Evolutionary conservation across 1,284 basidiomycete species (phyloP).

Genomic region (Fomitopsis betulina): DNA sequence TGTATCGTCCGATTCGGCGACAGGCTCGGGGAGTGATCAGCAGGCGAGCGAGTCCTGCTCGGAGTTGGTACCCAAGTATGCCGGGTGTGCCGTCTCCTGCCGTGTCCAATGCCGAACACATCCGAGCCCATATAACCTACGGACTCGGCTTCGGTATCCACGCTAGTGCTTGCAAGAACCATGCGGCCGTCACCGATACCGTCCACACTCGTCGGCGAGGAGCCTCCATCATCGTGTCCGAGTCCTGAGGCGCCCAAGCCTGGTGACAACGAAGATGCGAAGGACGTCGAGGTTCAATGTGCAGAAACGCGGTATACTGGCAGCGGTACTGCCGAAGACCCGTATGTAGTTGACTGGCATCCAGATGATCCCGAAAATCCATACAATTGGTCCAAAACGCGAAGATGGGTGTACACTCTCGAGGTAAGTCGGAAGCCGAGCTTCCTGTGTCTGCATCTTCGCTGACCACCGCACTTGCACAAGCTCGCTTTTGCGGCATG

Average conservation of each 20-base stretch:
- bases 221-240: neutral
- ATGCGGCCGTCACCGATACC: neutral
- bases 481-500: constrained; percentile 37
- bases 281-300: neutral
- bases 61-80: neutral
- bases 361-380: constrained; percentile 54
- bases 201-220: neutral
- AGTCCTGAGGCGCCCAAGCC: neutral
- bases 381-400: constrained; percentile 51
- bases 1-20: neutral
- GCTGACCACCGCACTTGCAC: constrained; percentile 33
- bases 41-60: neutral
- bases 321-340: constrained; percentile 43
- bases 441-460: neutral
- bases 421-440: constrained; percentile 34
- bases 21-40: neutral
- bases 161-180: neutral
- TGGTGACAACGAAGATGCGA: neutral
- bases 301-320: constrained; percentile 29
- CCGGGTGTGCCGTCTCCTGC: neutral
- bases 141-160: neutral
- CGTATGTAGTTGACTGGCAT: constrained; percentile 56
- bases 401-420: constrained; percentile 51
- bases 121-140: neutral
- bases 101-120: neutral